phyloP scores from a whole-genome alignment of 2,329 filamentous ascomycete species.

The Microascus cirrosus region DNA sequence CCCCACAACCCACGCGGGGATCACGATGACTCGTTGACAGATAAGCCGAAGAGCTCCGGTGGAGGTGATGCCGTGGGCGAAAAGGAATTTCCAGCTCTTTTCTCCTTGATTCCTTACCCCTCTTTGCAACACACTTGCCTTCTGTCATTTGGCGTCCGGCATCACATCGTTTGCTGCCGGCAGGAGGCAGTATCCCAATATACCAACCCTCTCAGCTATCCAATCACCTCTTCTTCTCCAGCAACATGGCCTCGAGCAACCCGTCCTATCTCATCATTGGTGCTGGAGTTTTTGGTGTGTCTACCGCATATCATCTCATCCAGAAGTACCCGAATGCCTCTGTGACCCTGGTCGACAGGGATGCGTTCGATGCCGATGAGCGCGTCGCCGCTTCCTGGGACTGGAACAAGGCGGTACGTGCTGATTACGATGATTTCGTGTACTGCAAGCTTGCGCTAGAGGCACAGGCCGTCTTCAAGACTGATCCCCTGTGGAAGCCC shows the following conservation, averaged over 20 bases:
- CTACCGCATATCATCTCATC: conserved; percentile 53
- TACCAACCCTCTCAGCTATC: background rate
- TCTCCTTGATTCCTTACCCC: background rate
- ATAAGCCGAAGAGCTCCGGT: too few species aligned
- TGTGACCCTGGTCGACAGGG: conserved; percentile 47
- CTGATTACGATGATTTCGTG: conserved; percentile 53
- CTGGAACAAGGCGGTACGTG: conserved; percentile 62
- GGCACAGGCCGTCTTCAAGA: conserved; percentile 50
- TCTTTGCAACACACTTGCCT: too few species aligned
- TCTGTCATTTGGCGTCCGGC: background rate
- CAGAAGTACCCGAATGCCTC: conserved; percentile 33
- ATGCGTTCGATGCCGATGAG: conserved; percentile 33
- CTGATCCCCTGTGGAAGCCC: conserved; percentile 41
- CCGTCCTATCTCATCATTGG: conserved; percentile 47
- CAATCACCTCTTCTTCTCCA: background rate
- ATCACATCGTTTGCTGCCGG: background rate
- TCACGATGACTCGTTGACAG: too few species aligned
- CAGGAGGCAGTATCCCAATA: background rate
- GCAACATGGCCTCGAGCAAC: conserved; percentile 11
- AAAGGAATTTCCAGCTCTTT: background rate
- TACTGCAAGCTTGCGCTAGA: conserved; percentile 57
- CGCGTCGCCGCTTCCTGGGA: conserved; percentile 56
- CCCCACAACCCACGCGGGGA: too few species aligned
- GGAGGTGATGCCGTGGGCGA: too few species aligned
- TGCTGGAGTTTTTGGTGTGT: conserved; percentile 54